Base-by-base conservation (phyloP, 208 protist species). In the Trypanosoma grayi region DNA sequence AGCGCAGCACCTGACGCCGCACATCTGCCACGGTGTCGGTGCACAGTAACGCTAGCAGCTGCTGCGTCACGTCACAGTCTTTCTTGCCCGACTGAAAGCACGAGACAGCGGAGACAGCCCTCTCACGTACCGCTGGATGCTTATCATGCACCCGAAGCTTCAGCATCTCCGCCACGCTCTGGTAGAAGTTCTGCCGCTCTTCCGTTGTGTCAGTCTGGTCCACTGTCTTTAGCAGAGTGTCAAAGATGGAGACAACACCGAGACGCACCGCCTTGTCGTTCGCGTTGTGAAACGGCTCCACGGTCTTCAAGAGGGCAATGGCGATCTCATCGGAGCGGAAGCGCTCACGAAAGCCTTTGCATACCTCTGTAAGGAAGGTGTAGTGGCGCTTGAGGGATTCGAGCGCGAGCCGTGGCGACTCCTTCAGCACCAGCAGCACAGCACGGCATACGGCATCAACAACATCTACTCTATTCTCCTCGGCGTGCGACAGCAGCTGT, bases 51-150 rank as follows among this genome's bases (percentile, higher is more conserved):
- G 81, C 84, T 10, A 93, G 74, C 16, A 95, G 78, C 68, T 93
- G 85, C 70, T 92, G 84, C 30, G 90, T 88, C 10, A 95, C 85
- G 62, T 95, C 90, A 62, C 85, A 92, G 66, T 82, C 73, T 45
- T 79, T 83, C 53, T 87, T 85, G 6, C 90, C 90, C 0, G 82
- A 83, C 66, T 95, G 90, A 61, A 93, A 95, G 14, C 77, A 84
- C 0, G 84, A 73, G 16, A 83, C 73, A 9, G 82, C 75, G 33
- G 85, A 70, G 9, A 89, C 75, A 20, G 86, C 84, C 50, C 66
- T 69, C 39, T 91, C 82, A 11, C 90, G 86, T 10, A 93, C 81
- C 8, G 71, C 69, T 1, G 90, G 75, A 53, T 72, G 80, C 57
- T 78, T 79, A 57, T 95, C 90, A 69, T 95, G 85, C 27, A 81